Conservation (phyloP, 352 stramenopile genomes). For the Elongisporangium undulatum region DNA sequence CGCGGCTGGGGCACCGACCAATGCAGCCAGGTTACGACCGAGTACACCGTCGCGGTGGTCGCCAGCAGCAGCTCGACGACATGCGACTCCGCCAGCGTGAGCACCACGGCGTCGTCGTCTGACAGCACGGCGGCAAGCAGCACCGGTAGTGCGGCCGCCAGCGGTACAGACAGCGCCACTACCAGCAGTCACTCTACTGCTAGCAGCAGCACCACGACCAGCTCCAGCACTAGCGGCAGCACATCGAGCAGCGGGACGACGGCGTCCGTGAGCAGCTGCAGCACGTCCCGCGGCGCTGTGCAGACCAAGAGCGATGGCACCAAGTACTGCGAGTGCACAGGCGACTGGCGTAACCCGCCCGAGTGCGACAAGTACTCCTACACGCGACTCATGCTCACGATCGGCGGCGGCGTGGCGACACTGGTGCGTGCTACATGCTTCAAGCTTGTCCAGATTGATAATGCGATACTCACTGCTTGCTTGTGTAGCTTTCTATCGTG, state of each 20-base stretch:
- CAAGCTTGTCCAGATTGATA: neutral
- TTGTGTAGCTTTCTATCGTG: constrained; percentile 24
- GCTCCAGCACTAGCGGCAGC: constrained; percentile 3
- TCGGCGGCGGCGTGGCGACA: constrained; percentile 31
- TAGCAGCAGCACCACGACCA: neutral
- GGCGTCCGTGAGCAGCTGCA: constrained; percentile 21
- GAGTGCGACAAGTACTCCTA: constrained; percentile 29
- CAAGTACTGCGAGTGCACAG: constrained; percentile 28
- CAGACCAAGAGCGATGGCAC: constrained; percentile 22
- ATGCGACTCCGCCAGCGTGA: constrained; percentile 3
- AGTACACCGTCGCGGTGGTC: constrained; percentile 28
- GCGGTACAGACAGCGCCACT: neutral
- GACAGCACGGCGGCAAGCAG: neutral
- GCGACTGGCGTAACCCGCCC: constrained; percentile 37
- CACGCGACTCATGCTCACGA: constrained; percentile 31
- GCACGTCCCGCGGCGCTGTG: constrained; percentile 29
- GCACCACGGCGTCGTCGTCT: neutral
- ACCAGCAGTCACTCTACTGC: neutral
- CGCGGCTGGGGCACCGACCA: constrained; percentile 39
- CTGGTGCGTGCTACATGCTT: constrained; percentile 12
- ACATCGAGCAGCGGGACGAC: constrained; percentile 3
- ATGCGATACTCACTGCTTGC: constrained; percentile 1
- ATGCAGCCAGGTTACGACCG: constrained; percentile 31
- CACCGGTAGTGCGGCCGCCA: neutral
- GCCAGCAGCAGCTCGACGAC: constrained; percentile 10